These are phyloP conservation scores for Castanospermum australe DNA, from an alignment of 306 rosid genomes.

Conservation along the genomic window DNA sequence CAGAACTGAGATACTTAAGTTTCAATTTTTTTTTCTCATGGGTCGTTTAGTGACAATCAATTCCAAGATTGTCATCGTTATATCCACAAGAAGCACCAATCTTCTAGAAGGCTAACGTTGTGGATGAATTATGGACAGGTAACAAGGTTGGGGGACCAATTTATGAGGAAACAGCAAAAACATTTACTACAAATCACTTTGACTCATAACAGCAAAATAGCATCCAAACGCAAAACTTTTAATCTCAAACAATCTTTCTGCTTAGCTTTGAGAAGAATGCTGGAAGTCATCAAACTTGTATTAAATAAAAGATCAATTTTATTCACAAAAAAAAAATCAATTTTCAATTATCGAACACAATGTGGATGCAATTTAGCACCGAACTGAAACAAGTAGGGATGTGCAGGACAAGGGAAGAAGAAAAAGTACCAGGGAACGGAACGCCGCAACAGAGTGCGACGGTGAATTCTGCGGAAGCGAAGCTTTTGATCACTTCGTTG, in stretches of 20 bases:
- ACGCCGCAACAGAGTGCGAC: neutral
- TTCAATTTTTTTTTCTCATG: neutral
- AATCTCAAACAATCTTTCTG: neutral
- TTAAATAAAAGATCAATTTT: neutral
- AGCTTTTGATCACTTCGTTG: too few relatives aligned
- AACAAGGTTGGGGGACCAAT: neutral
- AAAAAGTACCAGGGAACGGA: neutral
- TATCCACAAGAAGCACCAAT: neutral
- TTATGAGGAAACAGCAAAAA: neutral
- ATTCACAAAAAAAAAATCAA: neutral
- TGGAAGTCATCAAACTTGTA: neutral
- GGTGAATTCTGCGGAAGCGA: too few relatives aligned
- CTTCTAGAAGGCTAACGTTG: neutral
- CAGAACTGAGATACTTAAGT: neutral
- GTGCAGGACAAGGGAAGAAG: too few relatives aligned
- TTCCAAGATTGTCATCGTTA: neutral
- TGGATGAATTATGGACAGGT: neutral
- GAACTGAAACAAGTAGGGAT: neutral
- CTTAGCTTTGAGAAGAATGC: neutral
- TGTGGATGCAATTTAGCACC: neutral
- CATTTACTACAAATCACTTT: neutral
- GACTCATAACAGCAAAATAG: neutral
- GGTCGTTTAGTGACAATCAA: neutral
- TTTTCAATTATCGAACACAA: neutral
- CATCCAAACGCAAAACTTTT: neutral